Percentiles rank a stretch among this genome's conserved stretches.
phyloP scores from a whole-genome alignment of 768 basidiomycete species.

The Lentinula raphanica region DNA sequence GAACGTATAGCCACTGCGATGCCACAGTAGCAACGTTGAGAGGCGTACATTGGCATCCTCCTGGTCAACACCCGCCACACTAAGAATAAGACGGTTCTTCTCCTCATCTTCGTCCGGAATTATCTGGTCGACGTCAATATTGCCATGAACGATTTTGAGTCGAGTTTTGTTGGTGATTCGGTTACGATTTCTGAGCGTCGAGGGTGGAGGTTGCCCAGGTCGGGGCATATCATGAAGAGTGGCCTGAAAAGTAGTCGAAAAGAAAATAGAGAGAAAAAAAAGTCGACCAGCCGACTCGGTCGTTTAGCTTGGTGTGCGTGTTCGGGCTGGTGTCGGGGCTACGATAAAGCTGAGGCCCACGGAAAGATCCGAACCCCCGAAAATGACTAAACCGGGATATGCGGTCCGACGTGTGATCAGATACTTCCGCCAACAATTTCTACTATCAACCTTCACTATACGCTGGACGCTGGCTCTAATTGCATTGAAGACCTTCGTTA shows the following conservation, averaged over 20 bases:
- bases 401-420: not conserved
- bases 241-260: not conserved
- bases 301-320: not conserved
- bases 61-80: slow-evolving; percentile 83
- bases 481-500: too few relatives aligned
- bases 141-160: slow-evolving; percentile 77
- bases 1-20: slow-evolving; percentile 40
- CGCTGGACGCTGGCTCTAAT: too few relatives aligned
- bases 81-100: slow-evolving; percentile 71
- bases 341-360: not conserved
- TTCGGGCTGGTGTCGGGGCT: slow-evolving; percentile 5
- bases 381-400: not conserved
- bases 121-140: slow-evolving; percentile 74
- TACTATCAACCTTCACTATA: too few relatives aligned
- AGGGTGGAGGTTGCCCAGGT: slow-evolving; percentile 18
- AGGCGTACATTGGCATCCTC: slow-evolving; percentile 89
- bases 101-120: slow-evolving; percentile 84
- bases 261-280: not conserved
- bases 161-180: slow-evolving; percentile 91
- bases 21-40: slow-evolving; percentile 11
- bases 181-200: slow-evolving; percentile 80
- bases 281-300: not conserved
- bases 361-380: not conserved
- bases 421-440: too few relatives aligned
- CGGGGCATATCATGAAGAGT: slow-evolving; percentile 4